Percentiles rank a stretch among this genome's conserved stretches.
These are phyloP conservation scores for Pulveroboletus sp. DNA, from an alignment of 768 basidiomycete species.

Conservation along the genomic window DNA sequence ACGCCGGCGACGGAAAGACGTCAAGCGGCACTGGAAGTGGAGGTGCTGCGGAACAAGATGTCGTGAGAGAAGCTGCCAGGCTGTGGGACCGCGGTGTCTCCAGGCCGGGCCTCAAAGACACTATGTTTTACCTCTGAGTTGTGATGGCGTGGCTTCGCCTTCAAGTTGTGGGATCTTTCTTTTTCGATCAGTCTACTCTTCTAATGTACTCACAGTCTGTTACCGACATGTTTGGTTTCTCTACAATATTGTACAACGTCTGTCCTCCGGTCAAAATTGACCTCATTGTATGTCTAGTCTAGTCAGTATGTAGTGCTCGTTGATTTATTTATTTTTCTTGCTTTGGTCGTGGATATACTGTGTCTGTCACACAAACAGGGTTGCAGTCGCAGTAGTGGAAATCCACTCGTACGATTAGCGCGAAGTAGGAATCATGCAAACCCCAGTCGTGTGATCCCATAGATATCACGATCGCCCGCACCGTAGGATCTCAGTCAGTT, in stretches of 20 bases:
- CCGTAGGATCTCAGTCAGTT: too few relatives aligned
- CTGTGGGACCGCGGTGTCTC: conserved; percentile 57
- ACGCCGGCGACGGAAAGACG: conserved; percentile 21
- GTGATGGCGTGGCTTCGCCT: background rate
- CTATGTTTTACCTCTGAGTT: conserved; percentile 71
- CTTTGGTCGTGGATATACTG: background rate
- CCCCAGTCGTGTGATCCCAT: too few relatives aligned
- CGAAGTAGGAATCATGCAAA: background rate
- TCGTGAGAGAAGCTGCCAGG: conserved; percentile 47
- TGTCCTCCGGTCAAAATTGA: background rate
- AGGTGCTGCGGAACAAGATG: conserved; percentile 43
- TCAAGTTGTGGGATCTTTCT: background rate
- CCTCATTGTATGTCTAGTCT: background rate
- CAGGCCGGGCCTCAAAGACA: conserved; percentile 49
- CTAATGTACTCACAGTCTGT: background rate
- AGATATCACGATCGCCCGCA: too few relatives aligned
- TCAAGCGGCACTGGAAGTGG: conserved; percentile 31
- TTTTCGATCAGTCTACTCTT: background rate
- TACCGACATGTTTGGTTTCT: background rate
- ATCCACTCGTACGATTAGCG: background rate
- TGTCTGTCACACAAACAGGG: too few relatives aligned
- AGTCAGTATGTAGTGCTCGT: background rate
- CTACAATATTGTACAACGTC: background rate
- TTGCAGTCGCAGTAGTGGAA: background rate
- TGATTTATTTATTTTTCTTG: background rate